Conservation (phyloP, 139 green algal species). For the Parachlorella kessleri region DNA sequence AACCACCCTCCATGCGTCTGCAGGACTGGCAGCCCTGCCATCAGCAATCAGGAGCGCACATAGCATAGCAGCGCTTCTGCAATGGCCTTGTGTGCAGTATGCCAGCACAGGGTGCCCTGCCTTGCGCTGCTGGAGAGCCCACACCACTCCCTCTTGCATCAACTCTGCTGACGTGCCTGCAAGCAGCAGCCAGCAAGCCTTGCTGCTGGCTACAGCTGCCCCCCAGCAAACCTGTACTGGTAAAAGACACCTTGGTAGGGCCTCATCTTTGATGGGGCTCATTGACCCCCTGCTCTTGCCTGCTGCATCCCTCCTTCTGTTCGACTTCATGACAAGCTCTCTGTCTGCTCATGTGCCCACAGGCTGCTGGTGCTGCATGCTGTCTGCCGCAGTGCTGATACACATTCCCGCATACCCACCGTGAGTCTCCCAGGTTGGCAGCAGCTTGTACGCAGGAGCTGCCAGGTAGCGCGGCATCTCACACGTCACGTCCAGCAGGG, state of each 20-base stretch:
- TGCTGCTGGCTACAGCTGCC: not conserved
- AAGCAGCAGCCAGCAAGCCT: not conserved
- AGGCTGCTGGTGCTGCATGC: no score
- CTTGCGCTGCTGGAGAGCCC: conserved; percentile 28
- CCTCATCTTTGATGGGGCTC: no score
- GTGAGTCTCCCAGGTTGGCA: conserved; percentile 56
- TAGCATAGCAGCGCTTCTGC: conserved; percentile 47
- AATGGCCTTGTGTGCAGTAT: conserved; percentile 51
- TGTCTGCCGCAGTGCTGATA: no score
- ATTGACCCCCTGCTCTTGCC: no score
- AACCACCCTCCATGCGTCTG: not conserved
- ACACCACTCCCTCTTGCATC: conserved; percentile 55
- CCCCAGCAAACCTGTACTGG: no score
- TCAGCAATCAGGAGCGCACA: conserved; percentile 14
- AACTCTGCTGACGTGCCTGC: conserved; percentile 33
- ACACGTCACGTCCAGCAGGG: conserved; percentile 63
- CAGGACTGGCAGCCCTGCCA: not conserved
- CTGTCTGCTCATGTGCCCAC: no score
- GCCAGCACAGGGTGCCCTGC: conserved; percentile 15
- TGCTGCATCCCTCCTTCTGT: no score
- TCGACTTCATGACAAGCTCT: no score
- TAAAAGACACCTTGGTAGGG: no score
- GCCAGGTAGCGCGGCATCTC: conserved; percentile 51
- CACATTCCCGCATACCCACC: no score
- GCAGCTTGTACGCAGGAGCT: conserved; percentile 42